Base-by-base conservation (phyloP, 2,329 filamentous ascomycete species). In the Aurifilum marmelostoma region DNA sequence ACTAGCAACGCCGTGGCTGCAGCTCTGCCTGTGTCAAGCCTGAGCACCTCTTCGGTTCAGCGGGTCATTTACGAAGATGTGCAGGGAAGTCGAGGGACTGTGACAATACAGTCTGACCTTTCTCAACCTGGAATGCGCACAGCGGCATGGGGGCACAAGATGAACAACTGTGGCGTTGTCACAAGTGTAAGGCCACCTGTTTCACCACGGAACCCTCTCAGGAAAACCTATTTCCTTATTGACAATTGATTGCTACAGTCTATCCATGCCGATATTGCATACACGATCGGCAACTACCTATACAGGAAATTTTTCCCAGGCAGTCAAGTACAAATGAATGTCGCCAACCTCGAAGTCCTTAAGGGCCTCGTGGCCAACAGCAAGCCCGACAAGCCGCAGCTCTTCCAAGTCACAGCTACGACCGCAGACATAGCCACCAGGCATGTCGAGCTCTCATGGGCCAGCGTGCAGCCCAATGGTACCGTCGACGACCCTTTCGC, bases 221-320 rank as follows among this genome's bases (percentile, higher is more conserved):
- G 5, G 11, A 54, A 27, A 2, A 27, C n/a, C n/a, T n/a, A n/a
- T 4, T 47, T 0, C 6, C 2, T 24, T 12, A 54, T 54, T 54
- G 6, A 54, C 50, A 9, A 34, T 34, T 34, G 8, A 14, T 27
- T 18, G 4, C 50, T 14, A 16, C 65, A 76, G 75, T 81, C 80
- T 4, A 75, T 90, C 27, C 88, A 90, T 70, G 88, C 86, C 18
- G 89, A 91, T 71, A 89, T 91, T 78, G 87, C 86, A 2, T 84
- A 87, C 78, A 91, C 89, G 1, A 79, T 90, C 18, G 84, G 66
- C 82, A 88, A 71, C 16, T 90, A 91, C 74, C 81, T 88, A 11
- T 84, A 83, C 77, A 83, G 83, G 75, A 79, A 86, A 73, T 75
- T 85, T 56, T 85, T 12, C 79, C 80, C 56, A 77, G 79, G 60